Percentiles rank a stretch among this genome's conserved stretches.
Evolutionary conservation across 83 land plant genomes (phyloP).

Genomic region (Picea mariana): DNA sequence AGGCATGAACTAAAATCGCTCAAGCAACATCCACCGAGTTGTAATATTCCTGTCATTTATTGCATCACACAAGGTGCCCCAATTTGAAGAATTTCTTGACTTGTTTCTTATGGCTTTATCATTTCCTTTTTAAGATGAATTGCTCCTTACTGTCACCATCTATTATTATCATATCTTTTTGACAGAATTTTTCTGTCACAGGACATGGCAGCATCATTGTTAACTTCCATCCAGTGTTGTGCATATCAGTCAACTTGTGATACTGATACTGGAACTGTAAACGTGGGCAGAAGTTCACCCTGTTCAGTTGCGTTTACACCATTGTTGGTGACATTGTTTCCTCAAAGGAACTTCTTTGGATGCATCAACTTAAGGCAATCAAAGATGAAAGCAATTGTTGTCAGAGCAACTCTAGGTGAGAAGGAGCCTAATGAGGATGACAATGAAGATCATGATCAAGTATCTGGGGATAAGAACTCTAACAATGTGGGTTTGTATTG

Average conservation of each 20-base stretch:
- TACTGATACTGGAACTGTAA: conserved; percentile 8
- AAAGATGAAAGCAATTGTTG: background rate
- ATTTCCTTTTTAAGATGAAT: background rate
- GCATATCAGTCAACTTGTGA: conserved; percentile 5
- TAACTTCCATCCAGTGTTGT: conserved; percentile 2
- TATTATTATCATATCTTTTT: background rate
- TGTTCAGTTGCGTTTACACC: background rate
- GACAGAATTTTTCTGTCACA: background rate
- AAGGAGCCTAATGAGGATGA: conserved; percentile 4
- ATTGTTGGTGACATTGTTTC: conserved; percentile 2
- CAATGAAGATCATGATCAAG: conserved; percentile 9
- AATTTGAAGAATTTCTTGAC: background rate
- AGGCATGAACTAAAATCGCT: background rate
- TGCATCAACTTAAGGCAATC: background rate
- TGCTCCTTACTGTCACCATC: background rate
- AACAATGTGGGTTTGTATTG: conserved; percentile 14
- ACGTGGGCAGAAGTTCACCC: conserved; percentile 4
- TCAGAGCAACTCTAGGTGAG: conserved; percentile 8
- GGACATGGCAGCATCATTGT: conserved; percentile 14
- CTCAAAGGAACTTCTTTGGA: conserved; percentile 2
- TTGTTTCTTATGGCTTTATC: background rate
- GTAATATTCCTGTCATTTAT: background rate
- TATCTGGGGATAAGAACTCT: background rate
- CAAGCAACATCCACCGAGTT: background rate
- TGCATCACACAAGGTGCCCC: background rate